Base-by-base conservation (phyloP, 2,329 filamentous ascomycete species). In the Colletotrichum liriopes region DNA sequence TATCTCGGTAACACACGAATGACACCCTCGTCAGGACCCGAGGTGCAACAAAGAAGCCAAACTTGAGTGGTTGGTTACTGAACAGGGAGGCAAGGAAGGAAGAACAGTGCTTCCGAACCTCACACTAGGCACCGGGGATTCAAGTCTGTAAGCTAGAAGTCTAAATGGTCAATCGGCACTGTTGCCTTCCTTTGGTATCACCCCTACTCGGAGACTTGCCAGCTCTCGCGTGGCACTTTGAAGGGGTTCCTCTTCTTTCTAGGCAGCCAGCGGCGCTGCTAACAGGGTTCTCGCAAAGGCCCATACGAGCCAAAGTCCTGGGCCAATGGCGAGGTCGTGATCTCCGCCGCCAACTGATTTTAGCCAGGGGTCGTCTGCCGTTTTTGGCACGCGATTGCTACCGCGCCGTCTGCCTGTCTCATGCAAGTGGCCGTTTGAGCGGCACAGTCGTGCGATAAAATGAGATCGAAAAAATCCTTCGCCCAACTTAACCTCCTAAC, bases 361-460 rank as follows among this genome's bases (percentile, higher is more conserved):
- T 26, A 35, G n/a, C 26, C 26, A 60, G 60, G 65, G 65, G 23
- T 26, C 9, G 29, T 43, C 35, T 47, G n/a, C 51, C 52, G 32
- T 37, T 37, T 39, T 63, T 51, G 59, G 58, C 35, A 58, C 20
- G 16, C 29, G 43, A 43, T 29, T 58, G 43, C 47, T 29, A 45
- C 45, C 52, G 61, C 32, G 59, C 41, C 47, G 51, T 9, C 39
- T 63, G 45, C 65, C 45, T 58, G 51, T 20, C 26, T 51, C 43
- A 43, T 69, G 51, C 29, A 45, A n/a, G 54, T 39, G 20, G 39
- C 55, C 18, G 37, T 70, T 64, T 29, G 39, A 66, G 66, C 55
- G 68, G 64, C 68, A 67, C 65, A 63, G 69, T 52, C 52, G 45
- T 41, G 58, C 41, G 23, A 72, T 59, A 63, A 68, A 58, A 69